These are phyloP conservation scores for Zymoseptoria passerinii DNA, from an alignment of 2,329 filamentous ascomycete species.

Conservation along the genomic window DNA sequence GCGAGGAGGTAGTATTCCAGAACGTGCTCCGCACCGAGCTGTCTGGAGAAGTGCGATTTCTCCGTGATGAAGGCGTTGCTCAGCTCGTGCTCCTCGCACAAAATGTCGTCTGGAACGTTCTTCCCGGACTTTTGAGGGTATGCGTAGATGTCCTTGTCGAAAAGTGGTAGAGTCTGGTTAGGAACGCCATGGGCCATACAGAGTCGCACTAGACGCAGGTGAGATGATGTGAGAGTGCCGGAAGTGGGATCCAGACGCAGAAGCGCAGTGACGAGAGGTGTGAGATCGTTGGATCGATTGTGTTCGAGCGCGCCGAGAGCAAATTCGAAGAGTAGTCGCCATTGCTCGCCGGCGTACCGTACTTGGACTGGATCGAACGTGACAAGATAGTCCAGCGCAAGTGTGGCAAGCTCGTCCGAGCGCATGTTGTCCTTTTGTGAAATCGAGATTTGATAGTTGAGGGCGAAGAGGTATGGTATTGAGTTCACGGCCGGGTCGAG, in stretches of 20 bases:
- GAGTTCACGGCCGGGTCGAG: constrained; percentile 52
- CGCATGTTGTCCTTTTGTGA: constrained; percentile 23
- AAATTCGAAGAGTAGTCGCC: constrained; percentile 38
- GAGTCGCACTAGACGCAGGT: constrained; percentile 50
- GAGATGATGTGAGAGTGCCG: constrained; percentile 57
- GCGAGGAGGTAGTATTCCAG: constrained; percentile 47
- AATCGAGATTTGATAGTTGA: constrained; percentile 34
- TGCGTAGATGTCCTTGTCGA: constrained; percentile 59
- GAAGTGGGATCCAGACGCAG: constrained; percentile 58
- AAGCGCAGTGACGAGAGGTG: constrained; percentile 45
- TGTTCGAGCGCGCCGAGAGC: constrained; percentile 7
- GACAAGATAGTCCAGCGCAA: constrained; percentile 41
- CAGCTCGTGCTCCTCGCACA: constrained; percentile 34
- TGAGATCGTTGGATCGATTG: constrained; percentile 19
- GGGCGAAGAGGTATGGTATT: constrained; percentile 50
- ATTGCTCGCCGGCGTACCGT: constrained; percentile 45
- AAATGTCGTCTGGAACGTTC: constrained; percentile 32
- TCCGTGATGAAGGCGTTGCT: constrained; percentile 53
- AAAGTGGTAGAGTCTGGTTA: constrained; percentile 49
- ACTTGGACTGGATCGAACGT: constrained; percentile 48
- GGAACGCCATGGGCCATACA: constrained; percentile 49
- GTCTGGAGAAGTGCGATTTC: constrained; percentile 48
- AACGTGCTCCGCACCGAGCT: constrained; percentile 46
- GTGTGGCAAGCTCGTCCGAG: constrained; percentile 38
- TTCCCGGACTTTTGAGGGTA: constrained; percentile 42